Conservation (phyloP, 805 yeast genomes). For the Komagataella kurtzmanii region DNA sequence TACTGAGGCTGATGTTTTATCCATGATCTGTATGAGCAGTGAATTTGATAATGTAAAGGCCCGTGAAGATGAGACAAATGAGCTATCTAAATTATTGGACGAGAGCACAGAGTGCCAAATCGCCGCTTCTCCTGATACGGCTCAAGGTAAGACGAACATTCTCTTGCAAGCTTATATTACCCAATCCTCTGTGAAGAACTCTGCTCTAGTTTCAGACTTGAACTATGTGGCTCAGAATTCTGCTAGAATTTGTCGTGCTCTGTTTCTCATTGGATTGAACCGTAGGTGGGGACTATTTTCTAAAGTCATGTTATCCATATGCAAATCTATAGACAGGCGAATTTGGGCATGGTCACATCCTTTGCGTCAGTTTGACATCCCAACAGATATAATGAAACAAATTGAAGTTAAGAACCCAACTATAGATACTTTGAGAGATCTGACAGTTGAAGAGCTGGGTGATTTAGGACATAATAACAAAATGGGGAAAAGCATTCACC, state of each 20-base stretch:
- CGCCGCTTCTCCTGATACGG: constrained; percentile 58
- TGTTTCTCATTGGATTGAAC: constrained; percentile 75
- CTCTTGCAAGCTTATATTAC: constrained; percentile 84
- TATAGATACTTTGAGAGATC: constrained; percentile 61
- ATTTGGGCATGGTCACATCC: constrained; percentile 92
- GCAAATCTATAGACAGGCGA: constrained; percentile 75
- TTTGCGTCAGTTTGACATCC: constrained; percentile 71
- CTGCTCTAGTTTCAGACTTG: constrained; percentile 75
- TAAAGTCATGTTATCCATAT: constrained; percentile 60
- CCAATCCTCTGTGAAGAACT: constrained; percentile 54
- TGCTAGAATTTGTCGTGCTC: constrained; percentile 83
- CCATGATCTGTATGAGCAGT: constrained; percentile 82
- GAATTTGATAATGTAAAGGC: constrained; percentile 87
- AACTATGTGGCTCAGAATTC: constrained; percentile 94
- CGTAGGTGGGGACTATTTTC: constrained; percentile 86
- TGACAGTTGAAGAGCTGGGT: constrained; percentile 69
- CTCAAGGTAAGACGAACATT: constrained; percentile 81
- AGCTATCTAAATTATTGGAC: constrained; percentile 49
- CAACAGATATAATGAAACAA: constrained; percentile 47
- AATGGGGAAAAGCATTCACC: constrained; percentile 53
- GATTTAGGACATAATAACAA: constrained; percentile 75
- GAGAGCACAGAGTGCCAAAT: constrained; percentile 65
- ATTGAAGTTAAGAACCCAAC: constrained; percentile 52
- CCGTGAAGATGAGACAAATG: constrained; percentile 77
- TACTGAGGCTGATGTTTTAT: constrained; percentile 81